Evolutionary conservation across 208 protist genomes (phyloP), one percentile per base, ranked within the genome.

Genomic region (Acanthamoeba lenticulata): DNA sequence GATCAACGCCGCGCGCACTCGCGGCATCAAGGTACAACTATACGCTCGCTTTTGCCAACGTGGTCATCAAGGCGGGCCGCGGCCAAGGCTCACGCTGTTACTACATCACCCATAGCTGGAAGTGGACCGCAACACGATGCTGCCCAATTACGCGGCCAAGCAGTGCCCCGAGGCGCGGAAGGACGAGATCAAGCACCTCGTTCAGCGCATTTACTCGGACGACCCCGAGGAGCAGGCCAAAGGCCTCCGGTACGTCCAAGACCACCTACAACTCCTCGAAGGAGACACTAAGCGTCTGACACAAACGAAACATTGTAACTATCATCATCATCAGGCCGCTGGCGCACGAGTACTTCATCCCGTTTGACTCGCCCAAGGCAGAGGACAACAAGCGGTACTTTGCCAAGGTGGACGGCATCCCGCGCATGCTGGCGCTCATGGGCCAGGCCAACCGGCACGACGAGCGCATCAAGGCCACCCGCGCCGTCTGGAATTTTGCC

Each of bases 361-460:
- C 79, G 21, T 89, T 65, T 44, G 79, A 89, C 15, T 52, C 79
- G 15, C 15, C 79, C 15, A 36, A 38, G 32, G 38, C 79, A 93
- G 88, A 79, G 47, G 57, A 52, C 88, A 93, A 93, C 62, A 72
- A 79, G 40, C 88, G 88, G 34, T 93, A 93, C 67, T 93, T 93
- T 79, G 88, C 88, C 36, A 72, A 93, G 88, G 7, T 62, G 29
- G 88, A 60, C 45, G 88, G 88, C 36, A 93, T 93, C n/a, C 32
- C 55, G 13, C n/a, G 17, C 1, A 17, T 93, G 19, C 32, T 93
- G n/a, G 42, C 29, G 36, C 88, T 93, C n/a, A 93, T 93, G 88
- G 88, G 88, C 0, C 60, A 52, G 42, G 88, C 49, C 88, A 69
- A 93, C 47, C 40, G 52, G 27, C 36, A 93, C 45, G 36, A 93